Base-by-base conservation (phyloP, 768 basidiomycete species). In the Trametes maxima region DNA sequence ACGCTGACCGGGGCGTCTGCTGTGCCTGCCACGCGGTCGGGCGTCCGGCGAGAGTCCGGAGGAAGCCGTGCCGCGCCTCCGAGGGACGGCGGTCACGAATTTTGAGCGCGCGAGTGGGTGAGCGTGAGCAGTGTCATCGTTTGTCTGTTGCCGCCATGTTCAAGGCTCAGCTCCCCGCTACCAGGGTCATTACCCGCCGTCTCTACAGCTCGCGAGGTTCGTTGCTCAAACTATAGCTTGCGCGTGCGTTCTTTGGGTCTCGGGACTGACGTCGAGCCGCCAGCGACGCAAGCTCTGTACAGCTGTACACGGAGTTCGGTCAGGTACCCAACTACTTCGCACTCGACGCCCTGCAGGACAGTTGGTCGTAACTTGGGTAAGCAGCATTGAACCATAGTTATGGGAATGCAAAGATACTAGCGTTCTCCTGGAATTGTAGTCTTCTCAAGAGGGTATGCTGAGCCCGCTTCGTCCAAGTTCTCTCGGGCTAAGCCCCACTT, bases 401-500 rank as follows among this genome's bases (percentile, higher is more conserved):
- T 36, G 37, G 12, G 4, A 22, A 14, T 36, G 11, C 1, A 28
- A 16, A n/a, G 8, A 10, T 8, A 11, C 19, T 14, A 54, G 6
- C 13, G 35, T 46, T 37, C 22, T 17, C 14, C 33, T 40, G 35
- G n/a, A 3, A 11, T 21, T 46, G n/a, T 54, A 87, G 87, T 78
- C 56, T 69, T 77, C 59, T 77, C 81, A 66, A 84, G 92, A 71
- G 82, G 88, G 19, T 94, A 94, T 77, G 92, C 92, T 49, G 92
- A 94, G 64, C 77, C 78, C 47, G 71, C 74, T 5, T 46, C 64
- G 19, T 48, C 67, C 43, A 83, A 82, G 68, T 94, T 84, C 76
- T 81, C 85, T 46, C 89, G 92, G 42, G 77, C 78, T 17, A 94
- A 94, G 74, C 90, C 92, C 55, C 94, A 95, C 73, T 89, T 96